Base-by-base conservation (phyloP, 805 yeast species). In the Zygoascus biomembranicola region DNA sequence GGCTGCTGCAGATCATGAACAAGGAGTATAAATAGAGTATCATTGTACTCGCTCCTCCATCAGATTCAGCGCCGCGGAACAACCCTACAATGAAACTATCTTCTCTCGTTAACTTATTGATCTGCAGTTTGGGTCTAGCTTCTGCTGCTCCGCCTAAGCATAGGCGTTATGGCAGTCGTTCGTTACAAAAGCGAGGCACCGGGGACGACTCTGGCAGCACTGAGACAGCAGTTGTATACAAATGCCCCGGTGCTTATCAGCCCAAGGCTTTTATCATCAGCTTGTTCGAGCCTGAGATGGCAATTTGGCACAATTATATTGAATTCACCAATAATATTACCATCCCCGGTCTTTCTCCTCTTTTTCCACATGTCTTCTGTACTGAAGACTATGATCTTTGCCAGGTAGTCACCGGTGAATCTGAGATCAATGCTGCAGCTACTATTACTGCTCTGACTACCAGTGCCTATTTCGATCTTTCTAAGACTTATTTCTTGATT, bases 331-430 rank as follows among this genome's bases (percentile, higher is more conserved):
- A 79, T 66, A 80, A 81, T 67, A 71, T 82, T 59, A 73, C 84
- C 28, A 63, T 82, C 47, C 87, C 87, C n/a, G 87, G 87, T 48
- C 70, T 82, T 52, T 80, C 85, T 16, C 84, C 85, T 31, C 57
- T 75, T 35, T 81, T 74, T 71, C 84, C 85, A 35, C 62, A 72
- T 19, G 71, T 82, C 50, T 79, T 77, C 69, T 82, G 87, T 68
- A 76, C 75, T 54, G 61, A 69, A 37, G 72, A 79, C 69, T 77
- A 73, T 68, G 64, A 77, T 31, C 65, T 82, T 31, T 82, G 86
- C 72, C 81, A 80, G 62, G 63, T 81, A 52, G 79, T 84, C 46
- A 78, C 84, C n/a, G 87, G 87, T 52, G 87, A 81, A 68, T 83
- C 82, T 58, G 86, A 82, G 64, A 76, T 80, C 59, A 82, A 82